These are phyloP conservation scores for Phytophthora macrochlamydospora DNA, from an alignment of 352 stramenopile genomes.

Conservation along the genomic window DNA sequence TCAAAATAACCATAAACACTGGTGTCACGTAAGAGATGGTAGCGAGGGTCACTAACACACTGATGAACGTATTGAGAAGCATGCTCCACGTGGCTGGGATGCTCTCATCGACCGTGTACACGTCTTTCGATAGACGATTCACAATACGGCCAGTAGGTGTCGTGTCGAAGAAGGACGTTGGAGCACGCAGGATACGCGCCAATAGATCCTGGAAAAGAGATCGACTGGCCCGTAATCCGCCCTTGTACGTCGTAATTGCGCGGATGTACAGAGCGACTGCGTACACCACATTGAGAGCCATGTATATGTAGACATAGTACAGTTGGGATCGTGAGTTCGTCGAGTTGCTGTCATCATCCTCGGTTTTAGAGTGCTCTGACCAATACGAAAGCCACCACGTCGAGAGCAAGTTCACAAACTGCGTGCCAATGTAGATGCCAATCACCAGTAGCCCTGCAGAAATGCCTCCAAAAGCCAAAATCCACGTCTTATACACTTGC, in stretches of 20 bases:
- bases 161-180: constrained; percentile 85
- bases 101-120: constrained; percentile 79
- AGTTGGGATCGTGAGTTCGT: constrained; percentile 50
- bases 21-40: constrained; percentile 79
- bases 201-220: constrained; percentile 72
- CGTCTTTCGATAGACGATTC: constrained; percentile 79
- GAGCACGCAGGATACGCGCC: constrained; percentile 90
- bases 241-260: constrained; percentile 61
- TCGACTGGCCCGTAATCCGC: constrained; percentile 57
- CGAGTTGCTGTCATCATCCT: constrained; percentile 13
- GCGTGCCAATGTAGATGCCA: constrained; percentile 47
- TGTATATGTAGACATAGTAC: constrained; percentile 89
- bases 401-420: constrained; percentile 62
- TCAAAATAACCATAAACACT: constrained; percentile 70
- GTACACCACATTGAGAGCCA: constrained; percentile 66
- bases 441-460: constrained; percentile 49
- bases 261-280: constrained; percentile 70
- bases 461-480: constrained; percentile 67
- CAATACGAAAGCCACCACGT: constrained; percentile 66
- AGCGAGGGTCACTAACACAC: constrained; percentile 61
- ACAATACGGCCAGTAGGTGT: constrained; percentile 80
- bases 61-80: constrained; percentile 77
- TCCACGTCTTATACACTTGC: constrained; percentile 74
- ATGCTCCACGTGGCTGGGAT: constrained; percentile 73
- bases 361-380: constrained; percentile 37